These are phyloP conservation scores for Thielaviopsis ethacetica DNA, from an alignment of 2,329 filamentous ascomycete species.

Conservation along the genomic window DNA sequence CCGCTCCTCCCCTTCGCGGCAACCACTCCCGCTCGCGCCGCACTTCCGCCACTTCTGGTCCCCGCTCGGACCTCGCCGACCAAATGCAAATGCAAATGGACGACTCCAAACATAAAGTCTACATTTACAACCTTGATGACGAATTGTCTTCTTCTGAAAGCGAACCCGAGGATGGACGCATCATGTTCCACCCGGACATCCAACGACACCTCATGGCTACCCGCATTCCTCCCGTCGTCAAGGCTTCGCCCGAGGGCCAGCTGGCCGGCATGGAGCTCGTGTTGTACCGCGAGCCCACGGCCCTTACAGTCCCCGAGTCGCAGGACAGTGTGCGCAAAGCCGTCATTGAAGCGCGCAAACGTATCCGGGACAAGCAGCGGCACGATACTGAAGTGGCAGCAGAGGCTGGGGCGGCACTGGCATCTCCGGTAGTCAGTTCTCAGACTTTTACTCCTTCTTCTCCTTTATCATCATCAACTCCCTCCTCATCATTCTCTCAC, in stretches of 20 bases:
- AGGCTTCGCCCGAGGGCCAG: constrained; percentile 19
- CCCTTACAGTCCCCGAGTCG: constrained; percentile 57
- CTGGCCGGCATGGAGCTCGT: constrained; percentile 56
- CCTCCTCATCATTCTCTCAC: not conserved
- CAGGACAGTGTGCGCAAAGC: constrained; percentile 66
- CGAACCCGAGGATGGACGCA: constrained; percentile 35
- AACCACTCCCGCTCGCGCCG: constrained; percentile 11
- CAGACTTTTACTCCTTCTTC: not conserved
- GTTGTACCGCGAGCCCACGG: constrained; percentile 65
- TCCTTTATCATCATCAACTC: not conserved
- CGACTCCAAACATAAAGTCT: constrained; percentile 72
- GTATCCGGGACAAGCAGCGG: constrained; percentile 44
- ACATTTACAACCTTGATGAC: constrained; percentile 79
- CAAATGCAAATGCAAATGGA: constrained; percentile 82
- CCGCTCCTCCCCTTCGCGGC: constrained; percentile 12
- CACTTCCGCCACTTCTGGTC: constrained; percentile 1
- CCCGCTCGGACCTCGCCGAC: constrained; percentile 14
- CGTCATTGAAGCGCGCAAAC: constrained; percentile 61
- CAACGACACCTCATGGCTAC: constrained; percentile 61
- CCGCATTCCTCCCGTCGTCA: constrained; percentile 45
- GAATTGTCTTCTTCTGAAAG: constrained; percentile 53
- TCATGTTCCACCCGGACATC: constrained; percentile 74
- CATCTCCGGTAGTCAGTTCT: not conserved
- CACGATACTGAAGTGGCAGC: constrained; percentile 11
- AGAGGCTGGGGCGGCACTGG: not conserved